phyloP scores from a whole-genome alignment of 2,329 filamentous ascomycete genomes.

The Stachybotrys echinatus region DNA sequence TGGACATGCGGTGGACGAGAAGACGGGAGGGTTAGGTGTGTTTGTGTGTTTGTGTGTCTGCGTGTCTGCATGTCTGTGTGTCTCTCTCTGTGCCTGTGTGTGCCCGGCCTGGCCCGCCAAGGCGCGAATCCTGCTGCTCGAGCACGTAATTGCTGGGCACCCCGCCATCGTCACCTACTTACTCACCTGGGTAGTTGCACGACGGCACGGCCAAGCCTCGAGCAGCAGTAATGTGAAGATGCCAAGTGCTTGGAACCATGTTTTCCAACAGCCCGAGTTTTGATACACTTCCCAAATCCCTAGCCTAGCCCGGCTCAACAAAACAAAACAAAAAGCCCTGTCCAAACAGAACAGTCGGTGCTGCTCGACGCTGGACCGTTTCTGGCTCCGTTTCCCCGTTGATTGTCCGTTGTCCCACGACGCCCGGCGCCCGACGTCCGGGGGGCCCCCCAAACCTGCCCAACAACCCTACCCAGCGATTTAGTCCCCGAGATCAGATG shows the following conservation, averaged over 20 bases:
- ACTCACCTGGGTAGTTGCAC: neutral
- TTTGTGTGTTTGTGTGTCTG: too few species aligned
- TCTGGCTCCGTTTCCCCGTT: neutral
- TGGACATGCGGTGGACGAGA: too few species aligned
- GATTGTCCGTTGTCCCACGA: neutral
- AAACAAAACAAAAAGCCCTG: too few species aligned
- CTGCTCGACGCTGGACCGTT: neutral
- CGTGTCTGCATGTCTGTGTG: too few species aligned
- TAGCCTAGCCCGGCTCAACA: too few species aligned
- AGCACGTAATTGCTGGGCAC: neutral
- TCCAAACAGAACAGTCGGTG: neutral
- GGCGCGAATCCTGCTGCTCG: neutral
- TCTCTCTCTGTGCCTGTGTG: too few species aligned
- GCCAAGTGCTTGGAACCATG: neutral
- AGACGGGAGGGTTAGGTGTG: too few species aligned
- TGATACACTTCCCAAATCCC: too few species aligned
- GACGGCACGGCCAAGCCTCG: neutral
- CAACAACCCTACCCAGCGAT: too few species aligned
- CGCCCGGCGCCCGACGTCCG: too few species aligned
- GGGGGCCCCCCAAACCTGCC: too few species aligned
- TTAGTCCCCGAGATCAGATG: neutral
- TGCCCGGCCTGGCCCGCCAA: too few species aligned
- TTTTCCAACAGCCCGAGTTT: neutral
- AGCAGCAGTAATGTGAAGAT: neutral
- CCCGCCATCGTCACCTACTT: neutral